phyloP scores from a whole-genome alignment of 805 yeast genomes.

The Pichia nanzhaoensis region DNA sequence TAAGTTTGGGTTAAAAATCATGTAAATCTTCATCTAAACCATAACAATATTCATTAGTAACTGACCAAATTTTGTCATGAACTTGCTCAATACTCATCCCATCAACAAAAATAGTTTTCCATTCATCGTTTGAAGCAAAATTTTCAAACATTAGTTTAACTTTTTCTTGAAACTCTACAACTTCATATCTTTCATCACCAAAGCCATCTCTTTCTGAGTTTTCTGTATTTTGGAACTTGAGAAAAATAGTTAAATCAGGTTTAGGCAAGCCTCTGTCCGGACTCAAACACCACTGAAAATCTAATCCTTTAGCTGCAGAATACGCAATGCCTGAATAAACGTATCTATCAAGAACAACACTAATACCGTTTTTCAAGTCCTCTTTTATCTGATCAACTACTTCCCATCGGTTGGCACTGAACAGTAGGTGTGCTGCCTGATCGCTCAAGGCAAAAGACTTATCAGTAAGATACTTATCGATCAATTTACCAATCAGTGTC shows the following conservation, averaged over 20 bases:
- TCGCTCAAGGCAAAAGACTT: conserved; percentile 50
- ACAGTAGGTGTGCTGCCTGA: conserved; percentile 77
- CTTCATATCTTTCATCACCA: conserved; percentile 94
- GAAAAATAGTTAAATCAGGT: conserved; percentile 79
- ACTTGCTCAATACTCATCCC: conserved; percentile 53
- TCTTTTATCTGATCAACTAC: conserved; percentile 39
- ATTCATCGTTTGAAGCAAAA: conserved; percentile 27
- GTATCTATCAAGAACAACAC: conserved; percentile 74
- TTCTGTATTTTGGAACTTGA: conserved; percentile 49
- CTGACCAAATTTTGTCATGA: conserved; percentile 36
- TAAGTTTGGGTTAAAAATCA: conserved; percentile 8
- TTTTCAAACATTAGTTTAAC: conserved; percentile 57
- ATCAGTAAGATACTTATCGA: conserved; percentile 63
- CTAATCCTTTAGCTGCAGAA: conserved; percentile 75
- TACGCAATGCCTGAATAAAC: conserved; percentile 92
- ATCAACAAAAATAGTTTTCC: conserved; percentile 55
- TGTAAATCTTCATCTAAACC: conserved; percentile 15
- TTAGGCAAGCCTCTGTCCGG: conserved; percentile 82
- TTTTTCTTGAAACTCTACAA: conserved; percentile 57
- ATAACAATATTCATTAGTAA: conserved; percentile 15
- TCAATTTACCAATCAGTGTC: conserved; percentile 73
- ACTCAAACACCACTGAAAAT: conserved; percentile 66
- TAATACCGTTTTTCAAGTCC: conserved; percentile 42
- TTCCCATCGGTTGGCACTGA: conserved; percentile 96
- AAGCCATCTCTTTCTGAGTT: conserved; percentile 60